These are phyloP conservation scores for Diplodia seriata DNA, from an alignment of 2,329 filamentous ascomycete genomes.

Conservation along the genomic window DNA sequence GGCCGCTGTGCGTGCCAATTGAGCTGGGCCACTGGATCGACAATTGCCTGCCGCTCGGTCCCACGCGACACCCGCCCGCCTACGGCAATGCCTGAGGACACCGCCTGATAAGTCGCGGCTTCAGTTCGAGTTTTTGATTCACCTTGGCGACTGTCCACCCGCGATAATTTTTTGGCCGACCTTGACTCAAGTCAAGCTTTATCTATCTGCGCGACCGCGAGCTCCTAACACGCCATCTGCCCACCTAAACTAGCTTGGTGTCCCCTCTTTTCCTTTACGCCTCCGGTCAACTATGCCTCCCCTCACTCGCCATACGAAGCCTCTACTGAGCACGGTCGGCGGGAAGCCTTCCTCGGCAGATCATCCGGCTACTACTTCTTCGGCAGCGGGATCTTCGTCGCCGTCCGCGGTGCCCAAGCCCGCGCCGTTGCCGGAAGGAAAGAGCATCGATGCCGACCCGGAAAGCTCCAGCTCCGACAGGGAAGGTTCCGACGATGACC, in stretches of 20 bases:
- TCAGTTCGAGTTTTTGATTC: not conserved
- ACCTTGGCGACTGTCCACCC: not conserved
- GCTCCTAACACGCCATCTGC: not conserved
- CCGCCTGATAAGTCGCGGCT: not conserved
- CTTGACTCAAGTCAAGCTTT: too few relatives aligned
- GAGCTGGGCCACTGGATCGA: not conserved
- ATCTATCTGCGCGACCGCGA: too few relatives aligned
- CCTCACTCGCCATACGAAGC: not conserved
- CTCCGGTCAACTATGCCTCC: not conserved
- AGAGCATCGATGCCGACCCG: not conserved
- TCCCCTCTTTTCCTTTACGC: not conserved
- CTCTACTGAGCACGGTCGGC: not conserved
- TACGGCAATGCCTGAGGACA: not conserved
- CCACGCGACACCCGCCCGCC: not conserved
- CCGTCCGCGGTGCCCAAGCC: slow-evolving; percentile 6
- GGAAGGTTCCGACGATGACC: not conserved
- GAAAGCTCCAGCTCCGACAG: not conserved
- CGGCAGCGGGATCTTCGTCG: not conserved
- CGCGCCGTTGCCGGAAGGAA: not conserved
- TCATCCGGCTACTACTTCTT: not conserved
- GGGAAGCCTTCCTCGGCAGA: not conserved
- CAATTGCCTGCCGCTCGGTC: not conserved
- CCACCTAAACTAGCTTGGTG: not conserved
- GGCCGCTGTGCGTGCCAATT: not conserved
- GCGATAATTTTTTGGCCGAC: too few relatives aligned